phyloP scores from a whole-genome alignment of 2,329 filamentous ascomycete genomes.

The Trichophyton mentagrophytes region DNA sequence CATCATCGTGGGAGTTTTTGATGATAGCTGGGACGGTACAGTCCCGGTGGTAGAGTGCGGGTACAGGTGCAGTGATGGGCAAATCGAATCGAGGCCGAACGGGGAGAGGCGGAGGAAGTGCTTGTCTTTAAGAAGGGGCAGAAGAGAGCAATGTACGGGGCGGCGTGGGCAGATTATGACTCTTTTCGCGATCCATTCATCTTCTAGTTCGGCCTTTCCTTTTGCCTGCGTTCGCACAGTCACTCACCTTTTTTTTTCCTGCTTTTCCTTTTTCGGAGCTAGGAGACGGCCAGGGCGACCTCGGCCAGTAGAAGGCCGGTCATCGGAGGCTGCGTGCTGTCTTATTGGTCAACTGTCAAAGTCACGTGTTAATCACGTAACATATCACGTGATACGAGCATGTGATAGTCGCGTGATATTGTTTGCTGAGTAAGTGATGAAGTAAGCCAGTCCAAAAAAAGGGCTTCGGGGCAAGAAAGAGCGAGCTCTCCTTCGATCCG shows the following conservation, averaged over 20 bases:
- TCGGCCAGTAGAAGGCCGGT: neutral
- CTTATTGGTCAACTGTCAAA: neutral
- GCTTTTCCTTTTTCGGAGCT: neutral
- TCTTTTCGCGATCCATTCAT: neutral
- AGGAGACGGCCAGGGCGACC: neutral
- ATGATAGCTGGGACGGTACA: neutral
- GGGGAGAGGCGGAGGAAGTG: neutral
- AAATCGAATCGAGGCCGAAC: neutral
- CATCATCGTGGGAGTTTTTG: conserved; percentile 29
- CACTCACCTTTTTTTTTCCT: neutral
- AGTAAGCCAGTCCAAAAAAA: neutral
- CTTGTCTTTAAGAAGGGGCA: neutral
- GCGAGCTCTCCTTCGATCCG: too few relatives aligned
- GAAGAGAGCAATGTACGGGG: neutral
- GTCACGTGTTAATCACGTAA: neutral
- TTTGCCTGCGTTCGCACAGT: neutral
- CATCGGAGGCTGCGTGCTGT: neutral
- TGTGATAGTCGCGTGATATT: neutral
- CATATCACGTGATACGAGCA: neutral
- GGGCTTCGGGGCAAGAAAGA: neutral
- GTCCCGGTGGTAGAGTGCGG: too few relatives aligned
- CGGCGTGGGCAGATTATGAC: neutral
- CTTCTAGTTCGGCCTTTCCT: neutral
- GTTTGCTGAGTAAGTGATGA: neutral
- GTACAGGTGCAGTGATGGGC: too few relatives aligned